Evolutionary conservation across 2,329 filamentous ascomycete genomes (phyloP).

Genomic region (Gremmenia infestans): DNA sequence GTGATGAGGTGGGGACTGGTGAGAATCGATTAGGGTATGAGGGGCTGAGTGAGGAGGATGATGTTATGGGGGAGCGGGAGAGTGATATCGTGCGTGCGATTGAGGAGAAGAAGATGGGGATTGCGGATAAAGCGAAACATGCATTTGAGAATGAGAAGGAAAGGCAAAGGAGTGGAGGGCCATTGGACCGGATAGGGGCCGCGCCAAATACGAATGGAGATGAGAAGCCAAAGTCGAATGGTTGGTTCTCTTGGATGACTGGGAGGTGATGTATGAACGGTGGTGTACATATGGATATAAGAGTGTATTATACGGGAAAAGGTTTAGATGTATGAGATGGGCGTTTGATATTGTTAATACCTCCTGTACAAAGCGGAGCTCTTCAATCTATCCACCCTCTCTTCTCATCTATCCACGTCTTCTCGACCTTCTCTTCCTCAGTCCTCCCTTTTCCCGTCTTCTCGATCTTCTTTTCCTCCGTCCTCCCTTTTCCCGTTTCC

Average conservation of each 20-base stretch:
- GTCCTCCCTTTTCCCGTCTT: background rate
- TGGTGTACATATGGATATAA: constrained; percentile 6
- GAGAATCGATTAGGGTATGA: constrained; percentile 23
- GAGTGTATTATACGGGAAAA: constrained; percentile 15
- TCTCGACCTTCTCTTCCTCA: background rate
- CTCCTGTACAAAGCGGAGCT: background rate
- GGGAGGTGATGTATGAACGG: constrained; percentile 8
- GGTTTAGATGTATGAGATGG: constrained; percentile 6
- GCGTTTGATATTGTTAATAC: constrained; percentile 5
- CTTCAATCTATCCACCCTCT: background rate
- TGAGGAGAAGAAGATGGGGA: constrained; percentile 26
- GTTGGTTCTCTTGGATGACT: constrained; percentile 22
- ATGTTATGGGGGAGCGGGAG: constrained; percentile 18
- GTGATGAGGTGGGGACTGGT: constrained; percentile 20
- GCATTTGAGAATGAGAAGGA: constrained; percentile 30
- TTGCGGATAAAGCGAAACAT: constrained; percentile 22
- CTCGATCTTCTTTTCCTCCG: background rate
- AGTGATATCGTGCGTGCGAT: constrained; percentile 26
- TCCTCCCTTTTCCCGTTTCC: background rate
- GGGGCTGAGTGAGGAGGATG: constrained; percentile 22
- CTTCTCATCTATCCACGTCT: constrained; percentile 3
- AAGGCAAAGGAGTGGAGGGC: constrained; percentile 26
- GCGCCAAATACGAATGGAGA: background rate
- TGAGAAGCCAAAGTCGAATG: constrained; percentile 11
- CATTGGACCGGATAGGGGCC: constrained; percentile 27